Conservation (phyloP, 306 rosid genomes). For the Astragalus glycyphyllos region DNA sequence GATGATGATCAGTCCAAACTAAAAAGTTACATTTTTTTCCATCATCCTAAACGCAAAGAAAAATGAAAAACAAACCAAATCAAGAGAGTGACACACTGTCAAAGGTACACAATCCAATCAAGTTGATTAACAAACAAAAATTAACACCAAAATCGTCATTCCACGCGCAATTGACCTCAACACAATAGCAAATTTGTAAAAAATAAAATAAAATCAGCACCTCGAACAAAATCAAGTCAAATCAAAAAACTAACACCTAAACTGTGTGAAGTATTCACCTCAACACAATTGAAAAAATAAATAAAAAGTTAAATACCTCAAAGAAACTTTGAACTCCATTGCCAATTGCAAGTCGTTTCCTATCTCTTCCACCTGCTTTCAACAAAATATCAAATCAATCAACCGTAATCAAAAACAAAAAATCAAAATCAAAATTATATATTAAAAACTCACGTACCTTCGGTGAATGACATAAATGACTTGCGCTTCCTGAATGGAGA, state of each 20-base stretch:
- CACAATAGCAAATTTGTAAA: not conserved
- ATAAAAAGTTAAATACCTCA: constrained; percentile 17
- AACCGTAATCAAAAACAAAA: not conserved
- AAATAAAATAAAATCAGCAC: no score
- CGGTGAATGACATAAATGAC: not conserved
- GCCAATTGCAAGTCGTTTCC: constrained; percentile 29
- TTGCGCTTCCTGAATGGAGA: constrained; percentile 51
- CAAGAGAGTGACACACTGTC: not conserved
- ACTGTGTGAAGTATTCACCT: not conserved
- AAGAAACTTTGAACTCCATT: constrained; percentile 30
- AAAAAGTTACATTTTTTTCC: not conserved
- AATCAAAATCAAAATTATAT: not conserved
- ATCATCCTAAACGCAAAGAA: constrained; percentile 4
- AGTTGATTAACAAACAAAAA: constrained; percentile 7
- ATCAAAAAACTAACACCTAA: not conserved
- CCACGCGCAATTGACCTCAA: not conserved
- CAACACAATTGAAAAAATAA: not conserved
- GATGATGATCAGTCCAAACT: not conserved
- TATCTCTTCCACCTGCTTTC: constrained; percentile 26
- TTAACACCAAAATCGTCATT: not conserved
- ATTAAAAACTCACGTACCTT: constrained; percentile 27
- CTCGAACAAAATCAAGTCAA: no score
- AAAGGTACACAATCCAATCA: not conserved
- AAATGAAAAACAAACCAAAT: not conserved
- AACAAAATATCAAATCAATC: constrained; percentile 26